Conservation (phyloP, 2,329 filamentous ascomycete species). For the Colletotrichum magnum region DNA sequence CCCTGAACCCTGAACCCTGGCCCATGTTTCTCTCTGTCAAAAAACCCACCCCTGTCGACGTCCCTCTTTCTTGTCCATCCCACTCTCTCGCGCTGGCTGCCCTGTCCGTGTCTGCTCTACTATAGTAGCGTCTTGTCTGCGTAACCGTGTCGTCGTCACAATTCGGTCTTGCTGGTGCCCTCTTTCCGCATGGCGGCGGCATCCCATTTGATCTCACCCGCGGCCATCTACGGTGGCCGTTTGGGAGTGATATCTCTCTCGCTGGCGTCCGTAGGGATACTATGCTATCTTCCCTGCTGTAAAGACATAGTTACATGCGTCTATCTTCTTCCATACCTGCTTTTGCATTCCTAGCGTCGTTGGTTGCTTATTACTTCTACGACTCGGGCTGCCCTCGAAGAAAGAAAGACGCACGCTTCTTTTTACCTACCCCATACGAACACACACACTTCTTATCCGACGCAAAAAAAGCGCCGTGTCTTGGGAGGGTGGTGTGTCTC, state of each 20-base stretch:
- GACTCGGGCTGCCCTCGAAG: neutral
- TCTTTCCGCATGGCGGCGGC: slow-evolving; percentile 17
- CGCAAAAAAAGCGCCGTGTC: neutral
- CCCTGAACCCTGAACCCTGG: too few species aligned
- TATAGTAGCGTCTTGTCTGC: slow-evolving; percentile 2
- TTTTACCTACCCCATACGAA: neutral
- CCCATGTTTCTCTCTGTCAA: too few species aligned
- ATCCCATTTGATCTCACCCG: slow-evolving; percentile 1
- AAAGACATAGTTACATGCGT: too few species aligned
- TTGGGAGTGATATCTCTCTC: too few species aligned
- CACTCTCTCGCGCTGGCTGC: too few species aligned
- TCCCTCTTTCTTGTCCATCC: too few species aligned
- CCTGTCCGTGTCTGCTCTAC: neutral
- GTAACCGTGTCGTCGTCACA: slow-evolving; percentile 20
- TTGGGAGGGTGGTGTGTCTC: neutral
- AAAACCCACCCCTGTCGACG: too few species aligned
- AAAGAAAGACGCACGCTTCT: neutral
- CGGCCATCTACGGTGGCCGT: neutral
- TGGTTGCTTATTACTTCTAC: slow-evolving; percentile 1
- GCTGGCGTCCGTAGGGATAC: too few species aligned
- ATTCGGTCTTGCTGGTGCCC: slow-evolving; percentile 17
- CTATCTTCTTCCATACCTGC: too few species aligned
- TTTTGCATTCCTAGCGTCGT: too few species aligned
- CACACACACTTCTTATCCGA: neutral
- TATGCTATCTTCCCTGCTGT: too few species aligned